phyloP scores from a whole-genome alignment of 345 rosid genomes.

The Clausena lansium region DNA sequence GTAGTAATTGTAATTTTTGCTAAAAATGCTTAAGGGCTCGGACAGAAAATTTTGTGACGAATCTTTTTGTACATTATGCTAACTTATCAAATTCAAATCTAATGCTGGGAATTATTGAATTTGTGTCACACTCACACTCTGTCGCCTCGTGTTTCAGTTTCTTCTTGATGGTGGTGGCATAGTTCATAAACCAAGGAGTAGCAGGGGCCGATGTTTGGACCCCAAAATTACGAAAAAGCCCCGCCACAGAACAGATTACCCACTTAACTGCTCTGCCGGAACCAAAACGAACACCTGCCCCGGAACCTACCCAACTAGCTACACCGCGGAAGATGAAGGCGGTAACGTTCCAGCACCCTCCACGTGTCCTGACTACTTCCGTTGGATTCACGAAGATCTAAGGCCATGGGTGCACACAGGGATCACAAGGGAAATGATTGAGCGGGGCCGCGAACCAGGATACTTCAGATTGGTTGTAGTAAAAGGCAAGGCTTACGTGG shows the following conservation, averaged over 20 bases:
- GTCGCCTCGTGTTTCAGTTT: conserved; percentile 1
- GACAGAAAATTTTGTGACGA: too few relatives aligned
- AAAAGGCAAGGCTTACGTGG: conserved; percentile 55
- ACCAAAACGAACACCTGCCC: conserved; percentile 39
- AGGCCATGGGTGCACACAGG: conserved; percentile 74
- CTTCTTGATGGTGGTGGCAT: conserved; percentile 3
- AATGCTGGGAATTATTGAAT: background rate
- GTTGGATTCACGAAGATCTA: conserved; percentile 92
- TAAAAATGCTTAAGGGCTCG: background rate
- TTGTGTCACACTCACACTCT: background rate
- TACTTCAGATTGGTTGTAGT: conserved; percentile 54
- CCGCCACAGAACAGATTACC: conserved; percentile 27
- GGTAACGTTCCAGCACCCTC: conserved; percentile 18
- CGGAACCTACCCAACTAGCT: conserved; percentile 24
- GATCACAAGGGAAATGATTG: conserved; percentile 61
- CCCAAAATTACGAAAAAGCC: conserved; percentile 18
- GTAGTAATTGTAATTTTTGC: background rate
- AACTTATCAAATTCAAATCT: too few relatives aligned
- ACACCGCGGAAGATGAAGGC: conserved; percentile 2
- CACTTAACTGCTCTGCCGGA: conserved; percentile 44
- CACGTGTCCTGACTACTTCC: conserved; percentile 78
- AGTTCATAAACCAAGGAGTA: background rate
- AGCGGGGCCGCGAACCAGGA: conserved; percentile 50
- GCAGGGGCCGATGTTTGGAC: background rate
- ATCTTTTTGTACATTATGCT: background rate